Percentiles rank a stretch among this genome's conserved stretches.
These are phyloP conservation scores for Psilocybe sp. DNA, from an alignment of 768 basidiomycete genomes.

Conservation along the genomic window DNA sequence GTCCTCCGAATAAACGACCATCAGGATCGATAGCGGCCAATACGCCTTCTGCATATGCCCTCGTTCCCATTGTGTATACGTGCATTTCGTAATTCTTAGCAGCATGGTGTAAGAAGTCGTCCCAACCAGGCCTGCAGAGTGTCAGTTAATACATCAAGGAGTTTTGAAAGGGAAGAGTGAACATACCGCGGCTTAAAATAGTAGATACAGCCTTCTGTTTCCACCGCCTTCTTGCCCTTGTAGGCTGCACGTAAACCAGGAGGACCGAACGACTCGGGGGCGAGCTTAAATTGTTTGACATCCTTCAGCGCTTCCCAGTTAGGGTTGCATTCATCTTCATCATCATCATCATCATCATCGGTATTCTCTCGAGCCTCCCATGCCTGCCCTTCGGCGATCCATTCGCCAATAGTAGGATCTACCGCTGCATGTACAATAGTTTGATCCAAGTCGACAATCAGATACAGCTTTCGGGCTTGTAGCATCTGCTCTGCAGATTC, in stretches of 20 bases:
- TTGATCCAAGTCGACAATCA: conserved; percentile 98
- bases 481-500: conserved; percentile 81
- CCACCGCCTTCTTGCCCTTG: conserved; percentile 55
- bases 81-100: conserved; percentile 94
- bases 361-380: conserved; percentile 64
- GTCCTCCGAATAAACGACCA: conserved; percentile 78
- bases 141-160: conserved; percentile 7
- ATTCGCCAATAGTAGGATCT: conserved; percentile 97
- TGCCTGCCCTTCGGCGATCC: conserved; percentile 83
- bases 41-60: conserved; percentile 94
- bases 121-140: conserved; percentile 69
- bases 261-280: conserved; percentile 68
- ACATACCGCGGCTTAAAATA: conserved; percentile 95
- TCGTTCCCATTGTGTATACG: conserved; percentile 99
- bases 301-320: conserved; percentile 92
- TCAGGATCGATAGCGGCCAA: conserved; percentile 93
- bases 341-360: conserved; percentile 39
- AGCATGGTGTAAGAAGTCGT: conserved; percentile 69
- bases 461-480: conserved; percentile 73
- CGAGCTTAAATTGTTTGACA: conserved; percentile 84
- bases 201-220: conserved; percentile 87
- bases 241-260: conserved; percentile 32
- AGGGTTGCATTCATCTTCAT: conserved; percentile 74
- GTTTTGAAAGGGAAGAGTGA: conserved; percentile 6
- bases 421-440: conserved; percentile 99